phyloP scores from a whole-genome alignment of 192 early-diverging fungal species.

The Radiomyces spectabilis region DNA sequence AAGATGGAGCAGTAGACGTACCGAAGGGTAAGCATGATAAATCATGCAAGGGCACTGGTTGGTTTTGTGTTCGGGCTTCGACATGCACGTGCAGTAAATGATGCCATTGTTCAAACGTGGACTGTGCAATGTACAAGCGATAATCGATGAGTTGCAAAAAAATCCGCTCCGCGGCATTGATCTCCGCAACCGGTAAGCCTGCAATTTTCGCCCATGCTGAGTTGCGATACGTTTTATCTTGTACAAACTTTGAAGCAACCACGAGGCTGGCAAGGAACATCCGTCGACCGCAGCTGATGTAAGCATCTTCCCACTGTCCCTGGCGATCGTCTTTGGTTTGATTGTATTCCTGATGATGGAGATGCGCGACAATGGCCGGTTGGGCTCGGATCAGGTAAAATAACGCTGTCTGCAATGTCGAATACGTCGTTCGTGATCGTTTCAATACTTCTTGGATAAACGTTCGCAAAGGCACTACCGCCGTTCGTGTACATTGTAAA shows the following conservation, averaged over 20 bases:
- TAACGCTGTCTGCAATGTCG: conserved; percentile 71
- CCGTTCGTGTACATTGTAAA: conserved; percentile 15
- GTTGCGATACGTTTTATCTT: conserved; percentile 85
- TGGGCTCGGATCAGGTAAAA: conserved; percentile 55
- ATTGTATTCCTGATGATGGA: not conserved
- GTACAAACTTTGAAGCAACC: conserved; percentile 84
- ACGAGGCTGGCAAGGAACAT: conserved; percentile 84
- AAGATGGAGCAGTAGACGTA: not conserved
- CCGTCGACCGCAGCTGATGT: conserved; percentile 65
- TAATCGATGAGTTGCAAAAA: conserved; percentile 81
- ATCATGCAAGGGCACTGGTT: too few species aligned
- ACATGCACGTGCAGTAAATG: conserved; percentile 16
- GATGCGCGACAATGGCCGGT: conserved; percentile 12
- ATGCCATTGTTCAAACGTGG: conserved; percentile 33
- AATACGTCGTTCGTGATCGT: conserved; percentile 69
- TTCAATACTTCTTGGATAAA: conserved; percentile 72
- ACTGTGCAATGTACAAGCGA: conserved; percentile 55
- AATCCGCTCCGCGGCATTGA: conserved; percentile 76
- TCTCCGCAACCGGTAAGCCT: conserved; percentile 68
- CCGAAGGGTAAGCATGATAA: not conserved
- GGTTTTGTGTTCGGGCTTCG: not conserved
- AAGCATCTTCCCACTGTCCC: conserved; percentile 8
- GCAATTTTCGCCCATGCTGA: conserved; percentile 90
- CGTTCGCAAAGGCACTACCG: conserved; percentile 46
- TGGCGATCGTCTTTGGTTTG: not conserved